Percentiles rank a stretch among this genome's conserved stretches.
Conservation (phyloP, 2,329 filamentous ascomycete genomes). For the Alternaria solani region DNA sequence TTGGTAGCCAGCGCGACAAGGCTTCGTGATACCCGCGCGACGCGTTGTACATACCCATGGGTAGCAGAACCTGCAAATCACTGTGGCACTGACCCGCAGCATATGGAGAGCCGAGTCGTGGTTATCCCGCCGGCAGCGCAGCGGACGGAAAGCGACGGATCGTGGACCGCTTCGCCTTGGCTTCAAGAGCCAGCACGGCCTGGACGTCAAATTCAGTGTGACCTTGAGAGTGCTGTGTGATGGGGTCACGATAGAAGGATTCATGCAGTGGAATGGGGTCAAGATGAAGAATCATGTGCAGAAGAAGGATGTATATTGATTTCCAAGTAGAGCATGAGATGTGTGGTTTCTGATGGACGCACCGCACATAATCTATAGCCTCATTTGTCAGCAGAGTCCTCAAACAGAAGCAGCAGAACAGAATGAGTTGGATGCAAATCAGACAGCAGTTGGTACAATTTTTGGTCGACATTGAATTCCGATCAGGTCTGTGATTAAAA, state of each 20-base stretch:
- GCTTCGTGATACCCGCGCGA: slow-evolving; percentile 13
- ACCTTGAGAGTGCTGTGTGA: neutral
- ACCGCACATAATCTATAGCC: neutral
- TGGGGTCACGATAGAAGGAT: neutral
- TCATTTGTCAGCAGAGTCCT: slow-evolving; percentile 15
- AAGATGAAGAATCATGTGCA: neutral
- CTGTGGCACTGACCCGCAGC: neutral
- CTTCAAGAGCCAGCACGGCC: neutral
- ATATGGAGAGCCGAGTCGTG: neutral
- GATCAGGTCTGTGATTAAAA: slow-evolving; percentile 85
- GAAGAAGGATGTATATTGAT: slow-evolving; percentile 6
- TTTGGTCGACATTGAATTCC: slow-evolving; percentile 74
- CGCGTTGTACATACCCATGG: slow-evolving; percentile 6
- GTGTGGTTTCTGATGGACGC: neutral
- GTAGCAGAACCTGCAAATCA: slow-evolving; percentile 1
- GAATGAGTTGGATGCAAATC: slow-evolving; percentile 51
- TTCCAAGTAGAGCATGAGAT: neutral
- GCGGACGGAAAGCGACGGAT: neutral
- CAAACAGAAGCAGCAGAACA: neutral
- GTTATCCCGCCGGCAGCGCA: slow-evolving; percentile 7
- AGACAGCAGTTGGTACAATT: slow-evolving; percentile 86
- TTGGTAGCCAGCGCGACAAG: slow-evolving; percentile 5
- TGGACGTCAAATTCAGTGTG: neutral
- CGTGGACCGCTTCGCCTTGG: neutral
- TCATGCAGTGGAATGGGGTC: too few relatives aligned